Conservation (phyloP, 2,329 filamentous ascomycete species). For the Microsporum canis region DNA sequence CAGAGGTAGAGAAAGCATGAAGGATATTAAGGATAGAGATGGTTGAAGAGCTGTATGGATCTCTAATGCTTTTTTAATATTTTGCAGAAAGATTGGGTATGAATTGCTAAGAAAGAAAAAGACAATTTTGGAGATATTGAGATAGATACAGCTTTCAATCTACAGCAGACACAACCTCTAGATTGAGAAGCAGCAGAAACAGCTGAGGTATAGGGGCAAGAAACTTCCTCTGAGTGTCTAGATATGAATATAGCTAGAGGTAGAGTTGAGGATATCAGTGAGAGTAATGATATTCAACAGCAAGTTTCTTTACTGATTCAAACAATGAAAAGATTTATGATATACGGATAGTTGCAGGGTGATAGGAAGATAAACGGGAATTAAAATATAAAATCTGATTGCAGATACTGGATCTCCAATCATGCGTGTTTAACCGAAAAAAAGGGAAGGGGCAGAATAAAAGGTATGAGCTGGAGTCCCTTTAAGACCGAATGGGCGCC, state of each 20-base stretch:
- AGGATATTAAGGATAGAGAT: neutral
- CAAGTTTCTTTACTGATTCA: neutral
- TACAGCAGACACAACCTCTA: neutral
- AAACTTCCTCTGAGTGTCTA: neutral
- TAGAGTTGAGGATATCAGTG: neutral
- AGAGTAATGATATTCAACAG: neutral
- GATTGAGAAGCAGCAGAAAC: neutral
- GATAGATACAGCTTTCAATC: neutral
- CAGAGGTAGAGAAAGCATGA: neutral
- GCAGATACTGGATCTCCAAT: conserved; percentile 1
- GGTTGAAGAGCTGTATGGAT: neutral
- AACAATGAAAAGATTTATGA: neutral
- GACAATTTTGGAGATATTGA: neutral
- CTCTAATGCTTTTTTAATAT: neutral
- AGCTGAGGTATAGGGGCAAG: neutral
- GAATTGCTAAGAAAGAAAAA: neutral
- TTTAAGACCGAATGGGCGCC: neutral
- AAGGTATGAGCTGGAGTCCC: neutral
- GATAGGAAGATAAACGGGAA: neutral
- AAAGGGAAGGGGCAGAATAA: neutral
- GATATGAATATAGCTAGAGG: neutral
- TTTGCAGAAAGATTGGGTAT: neutral
- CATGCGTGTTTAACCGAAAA: neutral
- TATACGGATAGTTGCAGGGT: neutral
- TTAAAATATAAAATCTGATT: neutral